Evolutionary conservation across 139 green algal species (phyloP).

Genomic region (Ettlia oleoabundans): DNA sequence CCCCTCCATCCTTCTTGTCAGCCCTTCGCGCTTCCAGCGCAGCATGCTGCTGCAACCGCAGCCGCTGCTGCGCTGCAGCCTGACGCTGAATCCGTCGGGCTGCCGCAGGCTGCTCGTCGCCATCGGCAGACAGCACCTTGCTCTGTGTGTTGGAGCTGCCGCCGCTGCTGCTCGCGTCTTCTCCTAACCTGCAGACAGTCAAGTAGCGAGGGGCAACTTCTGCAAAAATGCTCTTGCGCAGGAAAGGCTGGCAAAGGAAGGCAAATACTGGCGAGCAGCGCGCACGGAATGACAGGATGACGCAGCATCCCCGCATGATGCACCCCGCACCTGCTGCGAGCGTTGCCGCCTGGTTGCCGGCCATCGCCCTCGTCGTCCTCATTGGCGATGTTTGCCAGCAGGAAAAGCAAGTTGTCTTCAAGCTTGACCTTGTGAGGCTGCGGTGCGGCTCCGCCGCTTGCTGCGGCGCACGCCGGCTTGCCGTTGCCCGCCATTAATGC

Average conservation of each 20-base stretch:
- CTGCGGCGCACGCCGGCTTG: too few relatives aligned
- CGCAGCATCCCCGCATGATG: background rate
- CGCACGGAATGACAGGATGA: background rate
- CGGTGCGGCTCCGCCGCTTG: too few relatives aligned
- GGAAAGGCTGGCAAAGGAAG: background rate
- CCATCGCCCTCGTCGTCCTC: background rate
- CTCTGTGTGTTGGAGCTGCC: conserved; percentile 20
- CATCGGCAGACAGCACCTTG: background rate
- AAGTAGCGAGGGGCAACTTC: background rate
- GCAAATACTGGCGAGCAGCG: background rate
- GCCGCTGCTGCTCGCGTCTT: conserved; percentile 7
- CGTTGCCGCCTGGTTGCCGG: too few relatives aligned
- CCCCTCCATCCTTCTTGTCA: background rate
- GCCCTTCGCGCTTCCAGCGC: background rate
- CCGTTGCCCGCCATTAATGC: too few relatives aligned
- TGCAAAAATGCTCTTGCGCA: too few relatives aligned
- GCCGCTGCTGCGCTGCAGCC: background rate
- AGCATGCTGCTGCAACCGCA: background rate
- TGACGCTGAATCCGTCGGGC: background rate
- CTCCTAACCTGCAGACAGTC: background rate
- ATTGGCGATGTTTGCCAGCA: conserved; percentile 2
- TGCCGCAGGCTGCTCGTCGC: background rate
- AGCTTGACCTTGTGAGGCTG: too few relatives aligned
- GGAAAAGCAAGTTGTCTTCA: background rate
- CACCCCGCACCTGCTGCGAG: background rate